phyloP scores from a whole-genome alignment of 768 basidiomycete genomes.

The Tricholoma sp. region DNA sequence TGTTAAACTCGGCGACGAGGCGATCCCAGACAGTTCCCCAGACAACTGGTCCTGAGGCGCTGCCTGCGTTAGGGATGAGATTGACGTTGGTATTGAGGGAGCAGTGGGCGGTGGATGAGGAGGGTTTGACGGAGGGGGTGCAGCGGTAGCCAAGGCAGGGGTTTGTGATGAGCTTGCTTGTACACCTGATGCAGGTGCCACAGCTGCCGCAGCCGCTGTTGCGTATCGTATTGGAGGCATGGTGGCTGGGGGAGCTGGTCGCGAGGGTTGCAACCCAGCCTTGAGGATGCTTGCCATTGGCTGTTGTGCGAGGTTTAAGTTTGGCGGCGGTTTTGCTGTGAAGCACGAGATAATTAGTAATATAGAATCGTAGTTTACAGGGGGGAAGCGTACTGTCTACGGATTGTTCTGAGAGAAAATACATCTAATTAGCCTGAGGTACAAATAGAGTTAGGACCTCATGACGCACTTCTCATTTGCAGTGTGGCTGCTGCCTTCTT shows the following conservation, averaged over 20 bases:
- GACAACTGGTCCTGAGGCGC: constrained; percentile 36
- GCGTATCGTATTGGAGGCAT: constrained; percentile 87
- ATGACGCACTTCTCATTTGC: constrained; percentile 63
- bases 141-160: constrained; percentile 36
- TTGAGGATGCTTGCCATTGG: constrained; percentile 75
- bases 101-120: constrained; percentile 32
- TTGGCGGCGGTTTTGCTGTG: constrained; percentile 68
- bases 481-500: constrained; percentile 68
- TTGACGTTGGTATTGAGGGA: constrained; percentile 35
- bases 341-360: constrained; percentile 6
- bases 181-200: constrained; percentile 27
- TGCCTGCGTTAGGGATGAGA: constrained; percentile 26
- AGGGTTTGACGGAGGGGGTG: constrained; percentile 33
- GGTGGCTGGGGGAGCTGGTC: constrained; percentile 49
- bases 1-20: constrained; percentile 80
- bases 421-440: constrained; percentile 5
- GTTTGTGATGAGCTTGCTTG: constrained; percentile 31
- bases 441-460: constrained; percentile 1
- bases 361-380: background rate
- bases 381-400: constrained; percentile 49
- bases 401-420: constrained; percentile 52
- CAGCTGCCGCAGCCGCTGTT: constrained; percentile 75
- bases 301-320: constrained; percentile 76
- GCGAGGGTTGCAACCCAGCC: constrained; percentile 53
- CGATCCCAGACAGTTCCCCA: constrained; percentile 19